These are phyloP conservation scores for Triangularia verruculosa DNA, from an alignment of 2,329 filamentous ascomycete genomes.

Conservation along the genomic window DNA sequence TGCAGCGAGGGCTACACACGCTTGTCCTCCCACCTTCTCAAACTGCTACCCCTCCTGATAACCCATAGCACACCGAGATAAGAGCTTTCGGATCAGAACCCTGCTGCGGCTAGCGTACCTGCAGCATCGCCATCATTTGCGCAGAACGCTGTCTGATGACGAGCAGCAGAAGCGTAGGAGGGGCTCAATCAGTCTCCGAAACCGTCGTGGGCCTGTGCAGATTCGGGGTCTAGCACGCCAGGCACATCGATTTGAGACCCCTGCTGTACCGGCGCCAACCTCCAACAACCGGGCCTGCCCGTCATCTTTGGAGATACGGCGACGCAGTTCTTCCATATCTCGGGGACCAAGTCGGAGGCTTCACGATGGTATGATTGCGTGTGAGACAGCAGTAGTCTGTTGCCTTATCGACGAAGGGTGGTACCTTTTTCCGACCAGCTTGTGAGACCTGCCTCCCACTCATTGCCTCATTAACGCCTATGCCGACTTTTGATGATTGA, in stretches of 20 bases:
- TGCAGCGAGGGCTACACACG: not conserved
- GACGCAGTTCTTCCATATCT: not conserved
- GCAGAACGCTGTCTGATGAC: not conserved
- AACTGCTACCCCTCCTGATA: not conserved
- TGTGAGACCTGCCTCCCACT: not conserved
- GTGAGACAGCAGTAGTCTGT: not conserved
- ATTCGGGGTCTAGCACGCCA: not conserved
- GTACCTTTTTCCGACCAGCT: not conserved
- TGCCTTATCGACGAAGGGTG: not conserved
- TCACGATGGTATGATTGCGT: not conserved
- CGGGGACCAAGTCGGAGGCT: not conserved
- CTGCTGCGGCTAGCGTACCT: conserved; percentile 4
- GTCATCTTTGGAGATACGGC: not conserved
- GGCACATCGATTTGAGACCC: not conserved
- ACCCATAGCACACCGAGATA: not conserved
- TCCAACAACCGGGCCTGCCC: not conserved
- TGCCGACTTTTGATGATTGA: not conserved
- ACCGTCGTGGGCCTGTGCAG: not conserved
- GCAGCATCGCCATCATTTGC: not conserved
- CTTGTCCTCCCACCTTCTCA: not conserved
- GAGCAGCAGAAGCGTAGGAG: not conserved
- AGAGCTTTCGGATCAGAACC: conserved; percentile 2
- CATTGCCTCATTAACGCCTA: not conserved
- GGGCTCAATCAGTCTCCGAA: not conserved
- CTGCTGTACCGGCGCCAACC: not conserved